These are phyloP conservation scores for Aspergillus bombycis DNA, from an alignment of 2,329 filamentous ascomycete species.

Conservation along the genomic window DNA sequence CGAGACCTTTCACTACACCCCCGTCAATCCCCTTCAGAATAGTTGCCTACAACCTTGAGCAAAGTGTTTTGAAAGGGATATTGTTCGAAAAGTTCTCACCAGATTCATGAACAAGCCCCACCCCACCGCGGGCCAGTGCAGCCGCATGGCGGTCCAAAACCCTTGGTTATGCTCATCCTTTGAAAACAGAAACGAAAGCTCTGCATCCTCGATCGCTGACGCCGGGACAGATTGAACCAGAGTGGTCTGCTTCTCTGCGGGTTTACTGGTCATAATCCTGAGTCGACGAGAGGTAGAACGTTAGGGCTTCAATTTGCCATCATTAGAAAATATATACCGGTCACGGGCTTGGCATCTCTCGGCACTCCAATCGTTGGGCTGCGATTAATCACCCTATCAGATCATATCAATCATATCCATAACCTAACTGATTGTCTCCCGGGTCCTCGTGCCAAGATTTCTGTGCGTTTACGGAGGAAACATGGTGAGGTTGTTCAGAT, in stretches of 20 bases:
- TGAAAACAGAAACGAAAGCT: constrained; percentile 25
- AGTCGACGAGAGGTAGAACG: background rate
- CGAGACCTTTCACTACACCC: constrained; percentile 28
- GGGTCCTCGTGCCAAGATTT: background rate
- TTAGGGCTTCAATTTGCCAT: background rate
- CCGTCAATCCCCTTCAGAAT: constrained; percentile 30
- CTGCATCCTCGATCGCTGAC: constrained; percentile 20
- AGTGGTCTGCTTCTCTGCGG: constrained; percentile 12
- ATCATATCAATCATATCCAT: background rate
- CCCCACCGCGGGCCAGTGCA: constrained; percentile 29
- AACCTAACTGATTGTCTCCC: background rate
- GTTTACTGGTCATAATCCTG: background rate
- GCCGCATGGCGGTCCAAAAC: constrained; percentile 28
- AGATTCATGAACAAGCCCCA: constrained; percentile 34
- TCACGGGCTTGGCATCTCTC: background rate
- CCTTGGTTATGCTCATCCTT: constrained; percentile 27
- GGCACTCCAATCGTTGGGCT: background rate
- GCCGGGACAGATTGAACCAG: constrained; percentile 24
- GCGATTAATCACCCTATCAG: background rate
- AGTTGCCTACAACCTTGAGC: constrained; percentile 15
- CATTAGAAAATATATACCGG: background rate
- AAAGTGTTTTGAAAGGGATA: background rate
- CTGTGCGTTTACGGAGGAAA: no score
- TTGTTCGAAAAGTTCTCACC: constrained; percentile 9
- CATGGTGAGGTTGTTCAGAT: no score